Base-by-base conservation (phyloP, 1,284 basidiomycete genomes). In the Phylloporus sp. region DNA sequence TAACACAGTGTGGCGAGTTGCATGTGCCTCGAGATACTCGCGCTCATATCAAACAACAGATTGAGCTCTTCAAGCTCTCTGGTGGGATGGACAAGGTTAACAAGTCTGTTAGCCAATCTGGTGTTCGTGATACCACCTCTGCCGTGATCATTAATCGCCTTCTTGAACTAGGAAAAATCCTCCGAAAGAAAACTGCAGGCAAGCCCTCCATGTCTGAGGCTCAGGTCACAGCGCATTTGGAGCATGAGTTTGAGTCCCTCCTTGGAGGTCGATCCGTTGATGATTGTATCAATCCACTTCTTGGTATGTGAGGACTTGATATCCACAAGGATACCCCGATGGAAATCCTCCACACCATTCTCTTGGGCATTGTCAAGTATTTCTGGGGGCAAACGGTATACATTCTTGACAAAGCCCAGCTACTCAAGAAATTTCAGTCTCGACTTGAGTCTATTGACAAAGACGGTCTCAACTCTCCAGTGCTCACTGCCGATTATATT, bases 271-370 rank as follows among this genome's bases (percentile, higher is more conserved):
- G 13, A 29, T 34, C 46, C 2, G 4, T 69, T 7, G 46, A 69
- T 7, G 47, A 66, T 17, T 6, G 4, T 13, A 69, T 69, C 47
- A 69, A 69, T 24, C 68, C 62, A 1, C 62, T 69, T 2, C 60
- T 70, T n/a, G 39, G 26, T 0, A 65, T 67, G 40, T 34, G 0
- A 42, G 40, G 40, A 15, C 11, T 42, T 11, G 40, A 42, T 7
- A 5, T 22, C 37, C 52, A 5, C 50, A 34, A 12, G 29, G 47
- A 39, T 39, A 62, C 26, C 46, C 50, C 12, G 6, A 42, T 18
- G 6, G 40, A 42, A 18, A 20, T 42, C 18, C 40, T 42, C 40
- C 40, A 42, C 18, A 42, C 40, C 40, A 42, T 42, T 42, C 18
- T 42, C 6, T 18, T 42, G 6, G 40, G 40, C 4, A 26, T 13